Evolutionary conservation across 2,329 filamentous ascomycete species (phyloP), one percentile per base, ranked within the genome.

Genomic region (Zymoseptoria tritici): DNA sequence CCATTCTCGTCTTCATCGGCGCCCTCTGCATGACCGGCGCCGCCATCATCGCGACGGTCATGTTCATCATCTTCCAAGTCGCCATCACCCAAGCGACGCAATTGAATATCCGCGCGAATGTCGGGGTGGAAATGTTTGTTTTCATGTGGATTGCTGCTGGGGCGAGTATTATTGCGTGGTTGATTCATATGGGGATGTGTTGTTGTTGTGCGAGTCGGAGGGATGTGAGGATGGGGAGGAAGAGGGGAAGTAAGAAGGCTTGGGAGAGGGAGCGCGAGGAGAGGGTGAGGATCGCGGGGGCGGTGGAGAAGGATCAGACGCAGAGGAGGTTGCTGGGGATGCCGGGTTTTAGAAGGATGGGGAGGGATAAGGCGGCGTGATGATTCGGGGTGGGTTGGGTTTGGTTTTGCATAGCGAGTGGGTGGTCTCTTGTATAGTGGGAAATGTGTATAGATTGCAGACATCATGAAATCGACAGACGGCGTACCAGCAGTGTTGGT

Each of bases 141-240:
- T 95, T 96, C 71, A 93, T 96, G 87, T 97, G 93, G 92, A 82
- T 91, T 26, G 89, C 87, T 0, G 82, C 85, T 0, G 83, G 80
- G 0, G 83, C 87, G 61, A 83, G 84, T 1, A 75, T 90, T 4
- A 69, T 92, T 20, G 87, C 87, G 0, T 92, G 89, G 72, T 57
- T 79, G 9, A 78, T 95, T 20, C 90, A 95, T 73, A 77, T 88
- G 26, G 84, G 86, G 31, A 81, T 93, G 73, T 89, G 87, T 67
- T 96, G 91, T 74, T 95, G 89, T 73, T 90, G 87, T 69, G 81
- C 81, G 11, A 81, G 79, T 49, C 71, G 80, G 54, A 72, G 83
- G 61, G 83, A 86, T 62, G 74, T 85, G 24, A 74, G 70, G 65
- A 79, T 68, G 11, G 79, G 78, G 8, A 73, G 73, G 67, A 80